These are phyloP conservation scores for Elaeis oleifera DNA, from an alignment of 202 grass and related monocot species.

Conservation along the genomic window DNA sequence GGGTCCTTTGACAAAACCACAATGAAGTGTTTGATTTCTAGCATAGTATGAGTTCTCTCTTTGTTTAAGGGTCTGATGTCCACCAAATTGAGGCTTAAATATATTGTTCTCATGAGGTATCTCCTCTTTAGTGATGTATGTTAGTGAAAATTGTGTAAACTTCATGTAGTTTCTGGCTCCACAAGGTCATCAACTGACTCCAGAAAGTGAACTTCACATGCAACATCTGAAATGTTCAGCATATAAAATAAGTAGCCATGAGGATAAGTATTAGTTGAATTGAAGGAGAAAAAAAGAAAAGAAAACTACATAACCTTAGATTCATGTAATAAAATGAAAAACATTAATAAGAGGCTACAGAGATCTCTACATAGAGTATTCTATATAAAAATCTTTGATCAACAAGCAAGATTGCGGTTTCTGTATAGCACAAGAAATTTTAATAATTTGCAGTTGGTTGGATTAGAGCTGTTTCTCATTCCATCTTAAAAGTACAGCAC, in stretches of 20 bases:
- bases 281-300: too few relatives aligned
- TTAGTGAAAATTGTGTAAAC: slow-evolving; percentile 58
- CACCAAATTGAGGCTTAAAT: slow-evolving; percentile 54
- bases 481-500: too few relatives aligned
- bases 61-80: slow-evolving; percentile 52
- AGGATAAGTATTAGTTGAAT: too few relatives aligned
- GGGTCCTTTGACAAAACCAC: slow-evolving; percentile 59
- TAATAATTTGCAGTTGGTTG: too few relatives aligned
- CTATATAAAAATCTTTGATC: too few relatives aligned
- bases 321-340: too few relatives aligned
- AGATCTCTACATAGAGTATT: too few relatives aligned
- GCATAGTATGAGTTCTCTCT: slow-evolving; percentile 69
- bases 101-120: slow-evolving; percentile 12
- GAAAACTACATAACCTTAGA: background rate
- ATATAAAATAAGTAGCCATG: background rate
- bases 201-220: slow-evolving; percentile 61
- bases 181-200: slow-evolving; percentile 48
- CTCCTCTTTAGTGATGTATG: slow-evolving; percentile 47
- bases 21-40: slow-evolving; percentile 75
- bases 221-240: slow-evolving; percentile 53
- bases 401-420: too few relatives aligned
- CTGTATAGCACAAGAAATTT: too few relatives aligned
- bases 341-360: too few relatives aligned
- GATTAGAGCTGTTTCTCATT: too few relatives aligned
- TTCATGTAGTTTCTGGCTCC: slow-evolving; percentile 48